Percentiles rank a stretch among this genome's conserved stretches.
phyloP scores from a whole-genome alignment of 2,329 filamentous ascomycete species.

The Rachicladosporium sp. region DNA sequence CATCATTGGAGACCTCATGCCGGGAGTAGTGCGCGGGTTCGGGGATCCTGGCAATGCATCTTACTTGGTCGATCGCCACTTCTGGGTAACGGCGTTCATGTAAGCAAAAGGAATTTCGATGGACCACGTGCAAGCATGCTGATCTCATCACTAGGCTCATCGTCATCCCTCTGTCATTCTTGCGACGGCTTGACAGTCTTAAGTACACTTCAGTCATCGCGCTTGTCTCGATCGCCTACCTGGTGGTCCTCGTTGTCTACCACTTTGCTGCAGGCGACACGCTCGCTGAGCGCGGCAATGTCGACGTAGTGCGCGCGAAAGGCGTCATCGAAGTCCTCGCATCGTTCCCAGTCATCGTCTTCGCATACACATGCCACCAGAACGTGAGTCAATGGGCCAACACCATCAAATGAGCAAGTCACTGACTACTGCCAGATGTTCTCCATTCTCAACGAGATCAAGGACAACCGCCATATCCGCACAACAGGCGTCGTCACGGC shows the following conservation, averaged over 20 bases:
- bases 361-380: conserved; percentile 98
- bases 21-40: conserved; percentile 78
- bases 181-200: conserved; percentile 81
- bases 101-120: conserved; percentile 25
- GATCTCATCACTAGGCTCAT: conserved; percentile 47
- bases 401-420: background rate
- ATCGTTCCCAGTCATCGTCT: conserved; percentile 87
- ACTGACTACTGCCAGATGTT: conserved; percentile 60
- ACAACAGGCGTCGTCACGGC: conserved; percentile 67
- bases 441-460: conserved; percentile 90
- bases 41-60: conserved; percentile 48
- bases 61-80: conserved; percentile 79
- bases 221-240: conserved; percentile 82
- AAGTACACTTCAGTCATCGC: conserved; percentile 95
- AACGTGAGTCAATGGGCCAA: conserved; percentile 49
- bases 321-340: conserved; percentile 68
- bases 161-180: conserved; percentile 86
- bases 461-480: conserved; percentile 65
- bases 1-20: conserved; percentile 97
- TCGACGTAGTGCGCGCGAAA: conserved; percentile 67
- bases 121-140: background rate
- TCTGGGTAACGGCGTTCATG: conserved; percentile 98
- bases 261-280: conserved; percentile 75
- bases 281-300: conserved; percentile 57
- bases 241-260: conserved; percentile 85